Evolutionary conservation across 148 eudicot species (phyloP).

Genomic region (Salicornia ramosissima): DNA sequence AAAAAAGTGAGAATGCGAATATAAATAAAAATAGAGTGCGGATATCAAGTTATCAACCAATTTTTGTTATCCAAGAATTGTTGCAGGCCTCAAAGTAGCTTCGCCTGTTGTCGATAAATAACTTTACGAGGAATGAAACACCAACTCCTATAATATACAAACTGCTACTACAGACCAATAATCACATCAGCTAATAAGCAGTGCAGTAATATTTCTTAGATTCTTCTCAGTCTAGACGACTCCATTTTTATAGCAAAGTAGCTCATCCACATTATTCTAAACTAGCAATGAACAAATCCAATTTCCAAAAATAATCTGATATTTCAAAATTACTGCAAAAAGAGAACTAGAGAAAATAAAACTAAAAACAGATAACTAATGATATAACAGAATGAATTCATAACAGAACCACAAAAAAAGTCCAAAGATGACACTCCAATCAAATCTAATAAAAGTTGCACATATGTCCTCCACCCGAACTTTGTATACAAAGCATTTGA

Average conservation of each 20-base stretch:
- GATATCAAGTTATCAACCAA: no score
- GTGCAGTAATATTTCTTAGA: not conserved
- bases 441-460: not conserved
- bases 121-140: not conserved
- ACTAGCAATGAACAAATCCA: not conserved
- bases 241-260: not conserved
- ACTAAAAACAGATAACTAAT: not conserved
- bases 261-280: not conserved
- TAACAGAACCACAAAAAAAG: not conserved
- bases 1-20: no score
- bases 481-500: slow-evolving; percentile 7
- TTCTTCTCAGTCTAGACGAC: not conserved
- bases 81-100: not conserved
- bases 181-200: not conserved
- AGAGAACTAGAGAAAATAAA: not conserved
- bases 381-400: not conserved
- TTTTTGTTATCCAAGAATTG: not conserved
- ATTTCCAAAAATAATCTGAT: not conserved
- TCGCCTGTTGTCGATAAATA: not conserved
- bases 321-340: not conserved
- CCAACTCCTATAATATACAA: not conserved
- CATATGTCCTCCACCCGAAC: not conserved
- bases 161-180: not conserved
- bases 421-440: not conserved
- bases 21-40: no score